Evolutionary conservation across 73 alveolate species (phyloP).

Genomic region (Paraurostyla sp.): DNA sequence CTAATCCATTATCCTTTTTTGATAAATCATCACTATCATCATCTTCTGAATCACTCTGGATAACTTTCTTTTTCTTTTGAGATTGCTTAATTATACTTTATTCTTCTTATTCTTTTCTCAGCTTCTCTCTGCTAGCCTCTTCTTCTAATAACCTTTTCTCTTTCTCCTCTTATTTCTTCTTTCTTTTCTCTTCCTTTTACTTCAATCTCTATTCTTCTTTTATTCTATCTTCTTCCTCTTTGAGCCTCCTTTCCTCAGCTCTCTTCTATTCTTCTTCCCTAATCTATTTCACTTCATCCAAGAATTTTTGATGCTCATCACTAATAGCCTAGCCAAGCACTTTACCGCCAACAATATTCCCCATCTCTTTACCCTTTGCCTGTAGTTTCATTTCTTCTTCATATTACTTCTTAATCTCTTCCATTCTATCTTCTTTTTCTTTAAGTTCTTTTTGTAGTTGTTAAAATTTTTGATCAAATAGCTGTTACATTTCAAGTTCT

Average conservation of each 20-base stretch:
- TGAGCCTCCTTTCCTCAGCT: not conserved
- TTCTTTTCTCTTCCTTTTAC: not conserved
- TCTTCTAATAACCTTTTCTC: not conserved
- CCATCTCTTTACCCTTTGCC: not conserved
- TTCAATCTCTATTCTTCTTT: not conserved
- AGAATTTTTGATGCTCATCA: not conserved
- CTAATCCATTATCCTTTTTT: not conserved
- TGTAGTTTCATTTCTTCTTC: constrained; percentile 20
- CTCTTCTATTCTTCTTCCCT: constrained; percentile 29
- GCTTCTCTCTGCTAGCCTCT: not conserved
- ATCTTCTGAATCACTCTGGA: not conserved
- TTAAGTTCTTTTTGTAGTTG: constrained; percentile 16
- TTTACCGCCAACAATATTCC: not conserved
- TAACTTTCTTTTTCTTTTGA: not conserved
- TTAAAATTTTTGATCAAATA: not conserved
- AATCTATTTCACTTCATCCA: constrained; percentile 8
- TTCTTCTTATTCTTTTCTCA: not conserved
- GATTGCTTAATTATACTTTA: not conserved
- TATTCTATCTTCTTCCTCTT: constrained; percentile 1
- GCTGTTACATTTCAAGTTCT: constrained; percentile 10
- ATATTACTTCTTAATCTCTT: not conserved
- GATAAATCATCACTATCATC: no score
- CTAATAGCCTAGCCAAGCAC: not conserved
- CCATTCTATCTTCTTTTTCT: constrained; percentile 41
- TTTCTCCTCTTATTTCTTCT: not conserved